A percentile compares a stretch with the other conserved stretches of the same genome.
These are phyloP conservation scores for Aphanoascus verrucosus DNA, from an alignment of 2,329 filamentous ascomycete genomes.

Conservation along the genomic window DNA sequence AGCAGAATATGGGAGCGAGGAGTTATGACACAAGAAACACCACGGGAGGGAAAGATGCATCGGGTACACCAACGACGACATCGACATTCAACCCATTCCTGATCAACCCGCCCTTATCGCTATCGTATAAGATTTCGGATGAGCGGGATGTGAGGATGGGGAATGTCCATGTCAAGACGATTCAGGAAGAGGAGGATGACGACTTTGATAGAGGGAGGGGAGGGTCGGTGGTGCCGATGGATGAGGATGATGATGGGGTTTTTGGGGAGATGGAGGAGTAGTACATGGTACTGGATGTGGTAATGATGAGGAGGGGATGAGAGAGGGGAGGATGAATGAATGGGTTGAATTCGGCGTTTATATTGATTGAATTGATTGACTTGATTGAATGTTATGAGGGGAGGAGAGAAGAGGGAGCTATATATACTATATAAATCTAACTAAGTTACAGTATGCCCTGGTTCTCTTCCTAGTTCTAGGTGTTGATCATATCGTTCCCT, in stretches of 20 bases:
- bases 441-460: no score
- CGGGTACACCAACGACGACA: conserved; percentile 30
- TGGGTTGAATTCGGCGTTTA: no score
- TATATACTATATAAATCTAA: no score
- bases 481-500: no score
- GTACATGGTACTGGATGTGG: no score
- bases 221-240: conserved; percentile 50
- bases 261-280: conserved; percentile 95
- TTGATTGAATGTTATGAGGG: no score
- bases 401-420: no score
- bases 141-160: conserved; percentile 58
- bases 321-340: not conserved
- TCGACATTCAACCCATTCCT: conserved; percentile 34
- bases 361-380: no score
- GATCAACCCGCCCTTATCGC: conserved; percentile 36
- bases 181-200: conserved; percentile 48
- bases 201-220: conserved; percentile 45
- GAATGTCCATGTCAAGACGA: conserved; percentile 45
- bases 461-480: no score
- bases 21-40: no score
- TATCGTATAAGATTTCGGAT: conserved; percentile 40
- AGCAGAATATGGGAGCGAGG: no score
- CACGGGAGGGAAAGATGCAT: conserved; percentile 21
- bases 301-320: no score
- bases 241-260: conserved; percentile 89